Evolutionary conservation across 176 grass and related monocot species (phyloP), one percentile per base, ranked within the genome.

Genomic region (barley (Hordeum vulgare)): DNA sequence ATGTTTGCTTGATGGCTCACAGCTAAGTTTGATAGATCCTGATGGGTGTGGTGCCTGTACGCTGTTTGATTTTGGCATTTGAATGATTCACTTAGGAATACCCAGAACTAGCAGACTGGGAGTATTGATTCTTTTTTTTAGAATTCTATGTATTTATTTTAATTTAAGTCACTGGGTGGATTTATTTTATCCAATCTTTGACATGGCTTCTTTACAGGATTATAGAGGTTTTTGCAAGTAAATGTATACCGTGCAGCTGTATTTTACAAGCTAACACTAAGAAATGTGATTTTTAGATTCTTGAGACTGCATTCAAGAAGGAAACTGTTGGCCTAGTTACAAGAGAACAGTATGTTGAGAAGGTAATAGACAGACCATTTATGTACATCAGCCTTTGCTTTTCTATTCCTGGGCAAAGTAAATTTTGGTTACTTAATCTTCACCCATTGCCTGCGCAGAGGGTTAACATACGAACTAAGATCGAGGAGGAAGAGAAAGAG

Each of bases 271-370:
- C 58, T 86, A 34, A 86, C 23, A 12, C 5, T 33, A 61, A 28
- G 15, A 31, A 4, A 11, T 82, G 21, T 74, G 11, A 9, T 21
- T 91, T 89, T 69, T 85, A 99, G 96, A 96, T 99, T 76, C 86
- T 99, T 68, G 93, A 99, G 87, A 99, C 93, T 74, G 96, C 96
- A 36, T 99, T 99, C 86, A 99, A 99, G 88, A 96, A 96, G 81
- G 96, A 99, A 88, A 99, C 96, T 13, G 91, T 99, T 28, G 96
- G 96, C 92, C 81, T 99, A 40, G 96, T 99, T 42, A 99, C 96
- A 7, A 96, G 96, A 82, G 96, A 99, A 79, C 89, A 99, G 74
- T 99, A 99, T 91, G 96, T 99, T 20, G 96, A 99, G 81, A 99
- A 99, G 96, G 96, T 99, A 90, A 86, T 76, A 44, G 20, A 14